Conservation (phyloP, 1,284 basidiomycete genomes). For the Heterobasidion irregulare region DNA sequence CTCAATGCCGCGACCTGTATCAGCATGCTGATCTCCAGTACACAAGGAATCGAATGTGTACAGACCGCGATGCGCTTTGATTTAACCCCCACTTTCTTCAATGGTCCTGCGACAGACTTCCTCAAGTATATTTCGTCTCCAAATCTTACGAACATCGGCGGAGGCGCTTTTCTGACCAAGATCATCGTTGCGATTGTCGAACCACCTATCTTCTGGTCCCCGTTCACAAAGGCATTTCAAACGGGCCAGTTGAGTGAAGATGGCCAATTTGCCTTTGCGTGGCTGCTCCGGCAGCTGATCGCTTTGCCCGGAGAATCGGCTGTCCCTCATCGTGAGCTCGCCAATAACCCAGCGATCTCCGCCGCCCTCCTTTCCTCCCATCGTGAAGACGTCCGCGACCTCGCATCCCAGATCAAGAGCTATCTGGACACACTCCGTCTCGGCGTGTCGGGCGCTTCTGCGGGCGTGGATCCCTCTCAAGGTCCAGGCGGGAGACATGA, state of each 20-base stretch:
- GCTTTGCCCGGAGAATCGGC: slow-evolving; percentile 27
- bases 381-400: slow-evolving; percentile 21
- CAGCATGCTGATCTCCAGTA: slow-evolving; percentile 28
- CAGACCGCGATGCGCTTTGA: slow-evolving; percentile 37
- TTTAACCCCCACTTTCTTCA: slow-evolving; percentile 31
- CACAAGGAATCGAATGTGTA: slow-evolving; percentile 30
- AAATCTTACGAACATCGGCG: slow-evolving; percentile 26
- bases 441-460: slow-evolving; percentile 11
- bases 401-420: slow-evolving; percentile 35
- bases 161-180: slow-evolving; percentile 33
- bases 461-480: slow-evolving; percentile 13
- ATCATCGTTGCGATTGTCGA: slow-evolving; percentile 36
- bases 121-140: slow-evolving; percentile 34
- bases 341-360: slow-evolving; percentile 24
- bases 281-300: slow-evolving; percentile 42
- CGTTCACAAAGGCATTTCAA: slow-evolving; percentile 32
- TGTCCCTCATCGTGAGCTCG: slow-evolving; percentile 28
- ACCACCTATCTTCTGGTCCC: slow-evolving; percentile 47
- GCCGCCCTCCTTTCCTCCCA: slow-evolving; percentile 26
- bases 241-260: slow-evolving; percentile 25
- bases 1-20: slow-evolving; percentile 30
- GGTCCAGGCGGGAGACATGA: slow-evolving; percentile 56
- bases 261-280: slow-evolving; percentile 35
- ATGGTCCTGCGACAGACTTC: slow-evolving; percentile 29
- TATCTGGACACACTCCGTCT: slow-evolving; percentile 23